phyloP scores from a whole-genome alignment of 2,329 filamentous ascomycete genomes.

The Colletotrichum abscissum region DNA sequence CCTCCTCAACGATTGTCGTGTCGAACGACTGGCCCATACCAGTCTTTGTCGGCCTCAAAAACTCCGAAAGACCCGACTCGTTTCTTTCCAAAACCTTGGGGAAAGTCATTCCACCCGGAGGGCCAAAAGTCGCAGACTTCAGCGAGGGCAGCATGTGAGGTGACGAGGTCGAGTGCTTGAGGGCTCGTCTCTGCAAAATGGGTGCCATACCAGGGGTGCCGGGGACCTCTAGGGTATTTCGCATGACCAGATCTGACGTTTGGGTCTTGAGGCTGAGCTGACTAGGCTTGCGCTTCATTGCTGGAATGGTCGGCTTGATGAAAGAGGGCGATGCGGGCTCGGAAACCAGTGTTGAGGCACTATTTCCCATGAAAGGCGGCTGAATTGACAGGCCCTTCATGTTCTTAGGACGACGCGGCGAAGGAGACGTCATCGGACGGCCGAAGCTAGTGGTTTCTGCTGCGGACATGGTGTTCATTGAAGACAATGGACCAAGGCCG shows the following conservation, averaged over 20 bases:
- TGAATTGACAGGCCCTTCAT: constrained; percentile 88
- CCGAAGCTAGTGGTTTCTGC: constrained; percentile 53
- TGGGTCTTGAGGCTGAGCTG: constrained; percentile 82
- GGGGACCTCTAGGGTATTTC: constrained; percentile 64
- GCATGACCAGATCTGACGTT: constrained; percentile 65
- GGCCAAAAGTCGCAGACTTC: constrained; percentile 70
- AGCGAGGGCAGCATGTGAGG: constrained; percentile 73
- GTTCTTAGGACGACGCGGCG: constrained; percentile 79
- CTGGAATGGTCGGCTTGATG: constrained; percentile 81
- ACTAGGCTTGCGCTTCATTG: constrained; percentile 79
- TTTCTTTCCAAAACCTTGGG: constrained; percentile 70
- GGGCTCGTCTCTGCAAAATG: constrained; percentile 69
- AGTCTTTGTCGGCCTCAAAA: constrained; percentile 63
- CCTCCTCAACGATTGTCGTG: constrained; percentile 63
- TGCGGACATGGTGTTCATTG: constrained; percentile 60
- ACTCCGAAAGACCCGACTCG: constrained; percentile 69
- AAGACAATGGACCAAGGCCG: constrained; percentile 46
- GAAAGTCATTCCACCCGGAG: constrained; percentile 72
- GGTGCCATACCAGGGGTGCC: constrained; percentile 66
- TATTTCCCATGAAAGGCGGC: constrained; percentile 62
- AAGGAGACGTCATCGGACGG: constrained; percentile 75
- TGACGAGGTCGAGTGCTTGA: constrained; percentile 76
- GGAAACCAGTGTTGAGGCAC: constrained; percentile 60
- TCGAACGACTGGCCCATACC: constrained; percentile 50
- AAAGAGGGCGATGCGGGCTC: constrained; percentile 81